Evolutionary conservation across 2,329 filamentous ascomycete species (phyloP).

Genomic region (Fusarium palustre): DNA sequence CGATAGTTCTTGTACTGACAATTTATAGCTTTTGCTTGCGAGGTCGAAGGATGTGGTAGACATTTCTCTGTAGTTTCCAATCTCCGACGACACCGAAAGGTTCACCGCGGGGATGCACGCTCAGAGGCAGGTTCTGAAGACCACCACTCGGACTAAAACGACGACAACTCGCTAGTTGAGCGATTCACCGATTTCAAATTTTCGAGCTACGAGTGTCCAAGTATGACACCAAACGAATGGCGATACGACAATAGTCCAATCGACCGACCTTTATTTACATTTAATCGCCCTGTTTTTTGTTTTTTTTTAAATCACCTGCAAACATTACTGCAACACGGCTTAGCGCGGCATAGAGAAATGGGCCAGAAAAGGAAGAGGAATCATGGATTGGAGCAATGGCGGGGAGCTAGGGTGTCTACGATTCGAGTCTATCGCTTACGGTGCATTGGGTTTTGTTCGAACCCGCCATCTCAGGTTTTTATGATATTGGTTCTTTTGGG

Average conservation of each 20-base stretch:
- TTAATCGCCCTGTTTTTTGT: conserved; percentile 39
- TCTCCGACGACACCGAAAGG: conserved; percentile 91
- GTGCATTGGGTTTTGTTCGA: conserved; percentile 35
- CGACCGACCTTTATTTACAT: conserved; percentile 26
- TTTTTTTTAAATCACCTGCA: conserved; percentile 42
- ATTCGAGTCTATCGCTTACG: conserved; percentile 48
- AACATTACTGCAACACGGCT: conserved; percentile 45
- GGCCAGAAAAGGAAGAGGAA: conserved; percentile 43
- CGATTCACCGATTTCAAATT: conserved; percentile 24
- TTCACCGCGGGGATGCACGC: conserved; percentile 79
- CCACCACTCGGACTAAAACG: conserved; percentile 67
- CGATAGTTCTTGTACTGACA: conserved; percentile 21
- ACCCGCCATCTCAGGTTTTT: conserved; percentile 35
- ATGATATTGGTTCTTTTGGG: conserved; percentile 37
- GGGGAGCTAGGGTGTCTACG: conserved; percentile 46
- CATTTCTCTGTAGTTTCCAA: conserved; percentile 99
- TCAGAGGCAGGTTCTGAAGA: conserved; percentile 74
- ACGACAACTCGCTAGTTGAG: neutral
- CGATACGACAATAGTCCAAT: conserved; percentile 11
- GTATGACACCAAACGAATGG: conserved; percentile 12
- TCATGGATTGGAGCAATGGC: conserved; percentile 32
- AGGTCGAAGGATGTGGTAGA: conserved; percentile 93
- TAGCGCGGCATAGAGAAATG: conserved; percentile 48
- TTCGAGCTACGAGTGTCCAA: conserved; percentile 6
- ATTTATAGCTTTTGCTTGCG: conserved; percentile 84